Base-by-base conservation (phyloP, 2,329 filamentous ascomycete genomes). In the Podosphaera fusca region DNA sequence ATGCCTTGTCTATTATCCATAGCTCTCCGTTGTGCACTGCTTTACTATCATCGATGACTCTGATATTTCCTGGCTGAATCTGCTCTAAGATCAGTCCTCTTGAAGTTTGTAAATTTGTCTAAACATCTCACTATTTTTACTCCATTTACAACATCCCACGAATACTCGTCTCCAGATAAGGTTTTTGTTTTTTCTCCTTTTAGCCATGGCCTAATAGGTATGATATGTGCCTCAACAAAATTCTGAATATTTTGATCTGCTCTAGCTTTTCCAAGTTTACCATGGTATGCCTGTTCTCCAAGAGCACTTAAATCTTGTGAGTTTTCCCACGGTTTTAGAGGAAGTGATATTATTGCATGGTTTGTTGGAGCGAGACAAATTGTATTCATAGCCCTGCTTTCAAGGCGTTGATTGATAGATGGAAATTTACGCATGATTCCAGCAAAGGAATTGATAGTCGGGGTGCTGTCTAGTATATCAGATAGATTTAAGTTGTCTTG, bases 281-380 rank as follows among this genome's bases (percentile, higher is more conserved):
- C 88, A 52, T 84, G 79, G 66, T 95, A 95, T 1, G 84, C 87
- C 36, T 81, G 70, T 1, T 76, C 74, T 0, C 87, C 87, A 2
- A 84, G 71, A 1, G 69, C 69, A 2, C 74, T 71, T 67, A 92
- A 90, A 62, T 95, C 88, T 56, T 75, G 70, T 0, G 84, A 79
- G 60, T 89, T 74, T 64, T 85, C 86, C 87, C 87, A 94, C 0
- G 89, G 89, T 69, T 95, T 96, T 56, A 84, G 76, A 0, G 88
- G 85, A 31, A 96, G 73, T 0, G 70, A 72, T 61, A 85, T 84
- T 65, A 98, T 80, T 2, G 82, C 87, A 21, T 78, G 80, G 73
- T 98, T 96, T 56, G 85, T 73, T 0, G 92, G 92, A 4, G 89
- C 90, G 2, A 96, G 79, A 31, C 96, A 81, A 1, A 88, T 95